These are phyloP conservation scores for Apiotrichum laibachii DNA, from an alignment of 1,284 basidiomycete genomes.

Conservation along the genomic window DNA sequence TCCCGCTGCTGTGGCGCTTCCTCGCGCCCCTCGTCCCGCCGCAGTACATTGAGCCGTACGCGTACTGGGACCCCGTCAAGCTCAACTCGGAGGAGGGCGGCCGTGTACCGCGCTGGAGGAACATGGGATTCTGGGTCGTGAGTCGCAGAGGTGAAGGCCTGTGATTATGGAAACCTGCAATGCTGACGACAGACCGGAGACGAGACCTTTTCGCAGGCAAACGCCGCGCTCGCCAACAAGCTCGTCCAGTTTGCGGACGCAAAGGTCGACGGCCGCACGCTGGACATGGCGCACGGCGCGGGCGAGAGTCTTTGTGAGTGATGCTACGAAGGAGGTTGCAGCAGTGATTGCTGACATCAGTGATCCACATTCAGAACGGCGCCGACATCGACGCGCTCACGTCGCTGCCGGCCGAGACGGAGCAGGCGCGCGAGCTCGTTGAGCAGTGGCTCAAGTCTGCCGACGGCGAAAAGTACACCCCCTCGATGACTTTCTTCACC, in stretches of 20 bases:
- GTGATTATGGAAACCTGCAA: not conserved
- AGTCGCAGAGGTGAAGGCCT: slow-evolving; percentile 2
- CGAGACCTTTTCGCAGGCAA: slow-evolving; percentile 59
- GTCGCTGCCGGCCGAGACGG: slow-evolving; percentile 57
- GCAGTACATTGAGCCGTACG: slow-evolving; percentile 36
- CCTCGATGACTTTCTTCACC: slow-evolving; percentile 28
- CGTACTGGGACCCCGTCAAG: slow-evolving; percentile 29
- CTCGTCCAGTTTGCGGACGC: slow-evolving; percentile 56
- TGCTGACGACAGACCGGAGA: not conserved
- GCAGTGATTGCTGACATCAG: slow-evolving; percentile 46
- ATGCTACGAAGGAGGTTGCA: slow-evolving; percentile 19
- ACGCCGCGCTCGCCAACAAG: slow-evolving; percentile 61
- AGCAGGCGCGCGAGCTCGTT: slow-evolving; percentile 56
- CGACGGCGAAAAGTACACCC: not conserved
- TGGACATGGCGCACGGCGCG: slow-evolving; percentile 69
- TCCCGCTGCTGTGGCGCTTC: slow-evolving; percentile 35
- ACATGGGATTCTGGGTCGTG: slow-evolving; percentile 48
- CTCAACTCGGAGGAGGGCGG: slow-evolving; percentile 29
- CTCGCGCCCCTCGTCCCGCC: slow-evolving; percentile 27
- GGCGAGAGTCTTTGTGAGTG: slow-evolving; percentile 63
- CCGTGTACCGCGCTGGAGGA: slow-evolving; percentile 33
- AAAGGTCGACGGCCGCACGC: slow-evolving; percentile 52
- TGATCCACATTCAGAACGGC: slow-evolving; percentile 41
- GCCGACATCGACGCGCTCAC: slow-evolving; percentile 63
- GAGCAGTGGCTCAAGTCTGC: slow-evolving; percentile 11